Percentiles rank a stretch among this genome's conserved stretches.
phyloP scores from a whole-genome alignment of 164 flowering plant species.

The Euptelea pleiosperma region DNA sequence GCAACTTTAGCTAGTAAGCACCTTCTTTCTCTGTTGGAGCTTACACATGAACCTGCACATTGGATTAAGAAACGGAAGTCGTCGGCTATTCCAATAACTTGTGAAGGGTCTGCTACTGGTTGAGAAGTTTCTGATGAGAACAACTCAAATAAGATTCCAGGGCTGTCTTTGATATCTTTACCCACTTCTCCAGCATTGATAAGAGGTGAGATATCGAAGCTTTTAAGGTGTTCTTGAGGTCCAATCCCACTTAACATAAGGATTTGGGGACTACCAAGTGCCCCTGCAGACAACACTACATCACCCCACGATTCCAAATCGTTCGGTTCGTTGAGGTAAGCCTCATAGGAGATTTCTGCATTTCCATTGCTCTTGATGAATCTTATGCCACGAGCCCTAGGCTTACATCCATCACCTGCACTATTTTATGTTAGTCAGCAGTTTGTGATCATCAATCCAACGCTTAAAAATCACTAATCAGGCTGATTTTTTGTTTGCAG shows the following conservation, averaged over 20 bases:
- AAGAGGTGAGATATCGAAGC: constrained; percentile 23
- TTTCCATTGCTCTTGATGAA: too few relatives aligned
- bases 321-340: constrained; percentile 4
- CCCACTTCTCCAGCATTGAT: constrained; percentile 24
- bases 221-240: constrained; percentile 27
- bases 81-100: constrained; percentile 31
- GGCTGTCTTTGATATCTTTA: constrained; percentile 34
- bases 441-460: too few relatives aligned
- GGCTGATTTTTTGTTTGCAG: too few relatives aligned
- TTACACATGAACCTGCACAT: constrained; percentile 20
- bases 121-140: constrained; percentile 11
- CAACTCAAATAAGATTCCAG: constrained; percentile 19
- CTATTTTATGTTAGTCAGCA: not conserved
- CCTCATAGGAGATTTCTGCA: not conserved
- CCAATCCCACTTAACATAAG: constrained; percentile 47
- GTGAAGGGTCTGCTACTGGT: constrained; percentile 26
- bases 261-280: constrained; percentile 43
- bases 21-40: constrained; percentile 19
- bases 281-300: constrained; percentile 36
- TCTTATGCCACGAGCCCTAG: constrained; percentile 13
- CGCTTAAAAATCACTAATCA: too few relatives aligned
- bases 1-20: constrained; percentile 28
- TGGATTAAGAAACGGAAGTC: constrained; percentile 25
- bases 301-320: constrained; percentile 16
- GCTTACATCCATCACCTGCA: constrained; percentile 5